Conservation (phyloP, 257 asterid species). For the Ehretia macrophylla region DNA sequence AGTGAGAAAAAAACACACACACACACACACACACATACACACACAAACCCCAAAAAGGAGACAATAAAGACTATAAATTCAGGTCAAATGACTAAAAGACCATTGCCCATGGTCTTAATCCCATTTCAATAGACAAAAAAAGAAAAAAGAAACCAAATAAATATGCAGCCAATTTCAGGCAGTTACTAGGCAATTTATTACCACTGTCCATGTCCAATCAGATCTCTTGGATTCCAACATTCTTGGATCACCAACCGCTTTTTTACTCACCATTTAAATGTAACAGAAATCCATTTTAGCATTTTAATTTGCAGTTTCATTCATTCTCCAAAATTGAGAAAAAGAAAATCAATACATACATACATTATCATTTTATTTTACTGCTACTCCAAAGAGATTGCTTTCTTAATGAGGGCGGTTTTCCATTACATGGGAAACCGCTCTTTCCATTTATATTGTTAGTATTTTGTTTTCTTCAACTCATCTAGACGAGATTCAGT, state of each 20-base stretch:
- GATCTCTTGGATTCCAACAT: slow-evolving; percentile 19
- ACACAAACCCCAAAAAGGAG: too few relatives aligned
- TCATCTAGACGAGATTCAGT: too few relatives aligned
- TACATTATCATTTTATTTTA: too few relatives aligned
- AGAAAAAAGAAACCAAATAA: too few relatives aligned
- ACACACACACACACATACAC: too few relatives aligned
- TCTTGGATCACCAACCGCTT: slow-evolving; percentile 44
- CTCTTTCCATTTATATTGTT: slow-evolving; percentile 21
- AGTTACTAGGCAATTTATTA: background rate
- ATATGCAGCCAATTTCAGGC: background rate
- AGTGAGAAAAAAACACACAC: too few relatives aligned
- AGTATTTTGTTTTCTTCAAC: too few relatives aligned
- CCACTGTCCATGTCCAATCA: slow-evolving; percentile 5
- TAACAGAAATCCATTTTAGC: background rate
- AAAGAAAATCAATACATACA: background rate
- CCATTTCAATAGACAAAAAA: background rate
- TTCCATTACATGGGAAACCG: slow-evolving; percentile 48
- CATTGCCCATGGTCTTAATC: background rate
- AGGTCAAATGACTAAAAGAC: too few relatives aligned
- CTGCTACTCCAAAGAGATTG: background rate
- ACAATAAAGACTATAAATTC: too few relatives aligned
- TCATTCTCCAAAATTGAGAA: background rate
- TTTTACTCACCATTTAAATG: background rate
- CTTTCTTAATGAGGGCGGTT: slow-evolving; percentile 37
- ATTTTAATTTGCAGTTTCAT: background rate